Conservation (phyloP, 73 alveolate genomes). For the Paramecium tetraurelia region DNA sequence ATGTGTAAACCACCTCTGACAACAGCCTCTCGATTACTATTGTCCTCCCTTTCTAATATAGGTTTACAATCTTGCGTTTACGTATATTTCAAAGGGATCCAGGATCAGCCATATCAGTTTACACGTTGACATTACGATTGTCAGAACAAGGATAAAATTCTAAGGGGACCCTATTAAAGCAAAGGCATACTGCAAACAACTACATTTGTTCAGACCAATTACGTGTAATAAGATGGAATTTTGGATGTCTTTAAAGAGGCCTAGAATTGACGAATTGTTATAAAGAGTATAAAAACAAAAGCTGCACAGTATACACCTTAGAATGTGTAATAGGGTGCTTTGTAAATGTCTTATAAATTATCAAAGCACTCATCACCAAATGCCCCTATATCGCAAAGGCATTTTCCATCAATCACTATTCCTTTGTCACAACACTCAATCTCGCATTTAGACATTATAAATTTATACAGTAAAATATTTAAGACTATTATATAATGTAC, state of each 20-base stretch:
- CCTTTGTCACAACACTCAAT: conserved; percentile 14
- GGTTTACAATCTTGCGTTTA: neutral
- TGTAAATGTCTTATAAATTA: neutral
- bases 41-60: neutral
- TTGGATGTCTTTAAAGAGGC: neutral
- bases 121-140: neutral
- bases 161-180: neutral
- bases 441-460: neutral
- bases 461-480: neutral
- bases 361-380: neutral
- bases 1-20: neutral
- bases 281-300: neutral
- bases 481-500: neutral
- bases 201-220: neutral
- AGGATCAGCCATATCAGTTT: neutral
- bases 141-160: neutral
- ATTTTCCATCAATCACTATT: neutral
- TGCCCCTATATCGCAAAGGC: neutral
- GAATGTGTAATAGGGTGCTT: neutral
- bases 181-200: neutral
- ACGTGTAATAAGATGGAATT: conserved; percentile 6
- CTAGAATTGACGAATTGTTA: neutral
- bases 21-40: neutral
- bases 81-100: conserved; percentile 34
- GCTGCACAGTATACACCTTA: neutral